Base-by-base conservation (phyloP, 2,329 filamentous ascomycete species). In the Monilinia laxa region DNA sequence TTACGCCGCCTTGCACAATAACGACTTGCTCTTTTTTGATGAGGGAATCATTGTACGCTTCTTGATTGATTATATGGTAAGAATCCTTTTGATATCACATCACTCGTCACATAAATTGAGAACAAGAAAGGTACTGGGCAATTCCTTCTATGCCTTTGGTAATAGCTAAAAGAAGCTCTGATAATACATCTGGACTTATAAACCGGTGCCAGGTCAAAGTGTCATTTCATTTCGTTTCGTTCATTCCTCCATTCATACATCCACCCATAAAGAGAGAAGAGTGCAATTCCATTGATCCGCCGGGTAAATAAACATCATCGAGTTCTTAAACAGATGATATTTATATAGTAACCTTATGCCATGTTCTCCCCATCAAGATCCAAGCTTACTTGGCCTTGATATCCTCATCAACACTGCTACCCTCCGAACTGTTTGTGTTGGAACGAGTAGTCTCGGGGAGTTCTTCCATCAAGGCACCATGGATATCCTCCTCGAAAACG, bases 401-500 rank as follows among this genome's bases (percentile, higher is more conserved):
- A 73, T 75, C 74, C 64, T 76, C 75, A 62, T 76, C 74, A 62
- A 76, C 74, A 64, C 72, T 67, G 68, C 74, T 75, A 40, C 72
- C 72, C 64, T 74, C 73, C 23, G 73, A 75, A 55, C 71, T 75
- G 67, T 76, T 73, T 31, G 74, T 75, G 52, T 73, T 73, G 62
- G 74, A 71, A 69, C 75, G 75, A n/a, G 67, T 70, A 67, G 73
- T 69, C 56, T 68, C 62, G 16, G 69, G 67, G 59, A 74, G 68
- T 53, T 72, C 71, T 54, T 73, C 68, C 18, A 65, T 52, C 58
- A 60, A 60, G 42, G 88, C 84, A 40, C 91, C 92, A 75, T 96
- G 92, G 68, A 95, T 70, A 65, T 86, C 85, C 80, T 97, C 93
- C 78, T 98, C 93, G 73, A 97, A 97, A 75, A 96, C 91, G 52